Conservation (phyloP, 2,329 filamentous ascomycete species). For the Nemania diffusa region DNA sequence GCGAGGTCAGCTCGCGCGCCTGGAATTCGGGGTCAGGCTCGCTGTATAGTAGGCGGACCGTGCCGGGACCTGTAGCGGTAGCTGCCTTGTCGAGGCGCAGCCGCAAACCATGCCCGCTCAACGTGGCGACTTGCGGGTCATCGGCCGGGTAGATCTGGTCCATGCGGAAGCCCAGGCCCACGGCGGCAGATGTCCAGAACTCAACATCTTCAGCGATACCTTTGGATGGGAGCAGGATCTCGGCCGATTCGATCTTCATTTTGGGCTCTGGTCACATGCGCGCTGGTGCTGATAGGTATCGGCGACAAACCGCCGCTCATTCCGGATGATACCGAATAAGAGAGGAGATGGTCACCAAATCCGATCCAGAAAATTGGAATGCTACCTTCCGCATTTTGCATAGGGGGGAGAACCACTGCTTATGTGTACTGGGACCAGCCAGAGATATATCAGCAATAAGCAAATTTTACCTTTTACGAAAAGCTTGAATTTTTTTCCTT, state of each 20-base stretch:
- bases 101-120: conserved; percentile 36
- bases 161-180: conserved; percentile 37
- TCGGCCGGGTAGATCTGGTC: conserved; percentile 38
- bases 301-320: conserved; percentile 9
- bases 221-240: conserved; percentile 37
- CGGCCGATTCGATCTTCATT: conserved; percentile 35
- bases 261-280: conserved; percentile 13
- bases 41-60: conserved; percentile 32
- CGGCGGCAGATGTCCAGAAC: conserved; percentile 35
- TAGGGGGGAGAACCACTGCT: neutral
- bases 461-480: too few species aligned
- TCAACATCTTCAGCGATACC: conserved; percentile 37
- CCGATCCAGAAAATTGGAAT: neutral
- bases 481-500: too few species aligned
- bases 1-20: conserved; percentile 32
- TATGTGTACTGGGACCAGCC: too few species aligned
- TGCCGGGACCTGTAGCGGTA: conserved; percentile 4
- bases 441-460: too few species aligned
- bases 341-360: conserved; percentile 15
- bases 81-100: conserved; percentile 34
- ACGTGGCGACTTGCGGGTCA: conserved; percentile 34
- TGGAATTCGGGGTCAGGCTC: conserved; percentile 15
- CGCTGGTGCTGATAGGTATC: conserved; percentile 19
- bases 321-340: neutral
- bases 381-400: conserved; percentile 25